Evolutionary conservation across 2,329 filamentous ascomycete species (phyloP).

Genomic region (Colletotrichum eleusines): DNA sequence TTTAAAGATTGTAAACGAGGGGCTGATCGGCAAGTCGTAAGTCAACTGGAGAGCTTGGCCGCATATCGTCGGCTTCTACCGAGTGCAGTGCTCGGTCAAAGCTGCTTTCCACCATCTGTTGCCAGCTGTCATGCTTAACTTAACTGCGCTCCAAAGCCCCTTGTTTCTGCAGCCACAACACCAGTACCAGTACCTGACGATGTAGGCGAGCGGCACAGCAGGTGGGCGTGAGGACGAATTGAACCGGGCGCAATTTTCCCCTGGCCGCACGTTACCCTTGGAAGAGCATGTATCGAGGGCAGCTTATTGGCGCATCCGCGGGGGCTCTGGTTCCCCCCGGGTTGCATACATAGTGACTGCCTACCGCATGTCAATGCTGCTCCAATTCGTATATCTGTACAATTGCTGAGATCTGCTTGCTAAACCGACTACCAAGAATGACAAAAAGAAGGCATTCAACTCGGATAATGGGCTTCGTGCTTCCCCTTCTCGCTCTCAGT

Average conservation of each 20-base stretch:
- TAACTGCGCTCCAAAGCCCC: background rate
- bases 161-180: background rate
- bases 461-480: background rate
- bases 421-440: background rate
- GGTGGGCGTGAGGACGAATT: background rate
- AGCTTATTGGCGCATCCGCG: background rate
- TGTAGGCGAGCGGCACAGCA: slow-evolving; percentile 15
- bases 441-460: background rate
- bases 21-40: slow-evolving; percentile 24
- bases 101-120: background rate
- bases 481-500: slow-evolving; percentile 2
- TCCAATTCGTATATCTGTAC: no score
- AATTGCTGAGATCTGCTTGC: no score
- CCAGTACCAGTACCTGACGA: background rate
- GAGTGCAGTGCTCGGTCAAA: slow-evolving; percentile 18
- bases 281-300: background rate
- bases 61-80: slow-evolving; percentile 40
- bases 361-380: background rate
- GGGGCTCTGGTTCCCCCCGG: background rate
- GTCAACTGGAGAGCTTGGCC: slow-evolving; percentile 29
- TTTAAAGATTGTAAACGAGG: slow-evolving; percentile 10
- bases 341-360: background rate
- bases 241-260: background rate
- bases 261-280: background rate
- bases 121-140: background rate